phyloP scores from a whole-genome alignment of 2,329 filamentous ascomycete species.

The Aureobasidium pullulans region DNA sequence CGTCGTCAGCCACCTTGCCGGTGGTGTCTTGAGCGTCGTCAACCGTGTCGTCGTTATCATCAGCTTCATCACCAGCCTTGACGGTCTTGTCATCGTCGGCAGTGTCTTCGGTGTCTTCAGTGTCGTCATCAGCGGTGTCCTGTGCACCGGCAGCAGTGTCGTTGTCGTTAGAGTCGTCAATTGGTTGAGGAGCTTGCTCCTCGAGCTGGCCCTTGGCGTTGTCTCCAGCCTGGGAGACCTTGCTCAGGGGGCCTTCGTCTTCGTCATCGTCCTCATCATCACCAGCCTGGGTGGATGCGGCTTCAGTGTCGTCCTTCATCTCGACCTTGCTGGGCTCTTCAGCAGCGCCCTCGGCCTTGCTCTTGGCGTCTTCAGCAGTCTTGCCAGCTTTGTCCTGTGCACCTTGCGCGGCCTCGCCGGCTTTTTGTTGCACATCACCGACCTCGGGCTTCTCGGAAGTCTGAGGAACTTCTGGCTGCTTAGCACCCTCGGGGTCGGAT shows the following conservation, averaged over 20 bases:
- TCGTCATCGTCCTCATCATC: constrained; percentile 30
- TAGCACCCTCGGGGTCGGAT: constrained; percentile 21
- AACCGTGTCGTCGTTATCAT: constrained; percentile 23
- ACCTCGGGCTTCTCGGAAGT: constrained; percentile 27
- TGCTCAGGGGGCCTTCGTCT: constrained; percentile 33
- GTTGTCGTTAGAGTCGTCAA: constrained; percentile 34
- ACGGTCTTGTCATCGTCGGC: constrained; percentile 36
- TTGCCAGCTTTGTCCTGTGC: constrained; percentile 22
- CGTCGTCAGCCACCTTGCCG: constrained; percentile 26
- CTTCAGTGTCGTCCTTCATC: constrained; percentile 29
- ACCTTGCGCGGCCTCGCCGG: constrained; percentile 22
- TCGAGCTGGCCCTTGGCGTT: constrained; percentile 38
- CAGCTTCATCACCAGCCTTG: constrained; percentile 32
- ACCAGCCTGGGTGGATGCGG: constrained; percentile 23
- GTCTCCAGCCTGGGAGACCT: constrained; percentile 40
- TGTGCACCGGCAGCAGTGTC: constrained; percentile 33
- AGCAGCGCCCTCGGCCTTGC: constrained; percentile 31
- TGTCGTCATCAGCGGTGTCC: constrained; percentile 36
- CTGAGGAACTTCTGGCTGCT: constrained; percentile 20
- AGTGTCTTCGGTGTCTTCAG: constrained; percentile 26
- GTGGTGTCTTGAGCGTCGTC: constrained; percentile 22
- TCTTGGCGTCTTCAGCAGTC: constrained; percentile 28
- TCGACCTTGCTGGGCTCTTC: constrained; percentile 28
- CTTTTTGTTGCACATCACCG: constrained; percentile 27
- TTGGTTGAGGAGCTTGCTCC: constrained; percentile 39